Evolutionary conservation across 495 filamentous ascomycete species (phyloP), one percentile per base, ranked within the genome.

Genomic region (Xylaria flabelliformis): DNA sequence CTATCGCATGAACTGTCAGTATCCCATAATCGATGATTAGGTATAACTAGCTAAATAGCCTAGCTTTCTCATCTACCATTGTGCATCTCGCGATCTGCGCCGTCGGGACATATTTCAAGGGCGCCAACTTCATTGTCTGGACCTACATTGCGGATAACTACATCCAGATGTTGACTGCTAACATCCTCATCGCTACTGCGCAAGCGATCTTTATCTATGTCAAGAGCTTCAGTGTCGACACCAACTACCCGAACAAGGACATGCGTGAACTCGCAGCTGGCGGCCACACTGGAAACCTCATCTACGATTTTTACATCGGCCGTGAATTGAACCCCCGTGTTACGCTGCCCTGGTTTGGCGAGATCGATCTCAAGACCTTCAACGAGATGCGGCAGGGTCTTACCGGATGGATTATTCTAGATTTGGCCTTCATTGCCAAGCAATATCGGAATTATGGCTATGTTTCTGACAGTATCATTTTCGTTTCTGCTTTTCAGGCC

Each of bases 301-400:
- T 98, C 42, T 98, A 98, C 81, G 95, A 98, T 82, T 98, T 93
- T 87, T 99, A 94, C 84, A 98, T 98, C 74, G 96, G 96, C 24
- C 94, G 96, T 46, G 96, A 98, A 78, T 91, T 98, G 70, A 99
- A 98, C 83, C 95, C 97, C 9, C 94, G 94, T 39, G 80, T 98
- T 62, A 89, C 85, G 5, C 77, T 97, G 15, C 94, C 94, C 3
- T 78, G 95, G 64, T 84, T 96, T 26, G 92, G 93, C 74, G 90
- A 91, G 61, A 87, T 98, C 61, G 97, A 99, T 77, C 92, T 99
- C 80, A 98, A 97, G 82, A 85, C 90, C 62, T 98, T 90, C 77
- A 93, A 91, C 83, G 96, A 99, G 83, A 85, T 99, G 75, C 89
- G 96, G 50, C 97, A 95, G 0, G 97, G 96, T 41, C 85, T 98